Base-by-base conservation (phyloP, 805 yeast species). In the Ogataea henricii region DNA sequence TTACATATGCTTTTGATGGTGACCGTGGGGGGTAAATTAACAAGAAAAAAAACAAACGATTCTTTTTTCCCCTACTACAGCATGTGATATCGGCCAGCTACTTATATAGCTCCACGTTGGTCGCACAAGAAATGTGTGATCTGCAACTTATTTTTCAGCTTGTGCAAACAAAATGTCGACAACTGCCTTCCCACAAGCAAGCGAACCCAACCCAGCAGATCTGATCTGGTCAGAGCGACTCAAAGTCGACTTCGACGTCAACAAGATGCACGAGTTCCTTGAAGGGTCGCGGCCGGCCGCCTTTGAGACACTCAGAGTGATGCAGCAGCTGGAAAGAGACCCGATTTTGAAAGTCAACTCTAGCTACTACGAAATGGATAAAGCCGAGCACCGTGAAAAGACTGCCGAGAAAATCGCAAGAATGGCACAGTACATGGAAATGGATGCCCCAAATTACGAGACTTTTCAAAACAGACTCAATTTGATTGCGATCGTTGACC, bases 401-500 rank as follows among this genome's bases (percentile, higher is more conserved):
- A 79, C 87, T 1, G 87, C 83, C 6, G 58, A 65, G 32, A 85
- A 82, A 63, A 84, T 86, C 52, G 78, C 76, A 46, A 74, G 88
- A 54, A 63, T 86, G 57, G 69, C 88, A 5, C 67, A 73, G 32
- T 86, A 83, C 63, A 74, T 84, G 66, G 92, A 67, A 40, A 50
- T 40, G 17, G 73, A 69, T 51, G 62, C 62, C 29, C 71, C 73
- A 9, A 48, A 64, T 49, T 67, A 68, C 43, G 72, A 73, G 21
- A 68, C 65, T 33, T 83, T 84, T 63, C 79, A 79, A 63, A 75
- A 78, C 56, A 72, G 91, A 59, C 69, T 85, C 51, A 76, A 82
- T 26, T 55, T 83, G 47, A 66, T 84, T 25, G 81, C 82, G 14
- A 72, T 83, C 37, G 76, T 83, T 52, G 97, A 92, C 66, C 95